Evolutionary conservation across 106 monocot species (phyloP).

Genomic region (Allium fistulosum): DNA sequence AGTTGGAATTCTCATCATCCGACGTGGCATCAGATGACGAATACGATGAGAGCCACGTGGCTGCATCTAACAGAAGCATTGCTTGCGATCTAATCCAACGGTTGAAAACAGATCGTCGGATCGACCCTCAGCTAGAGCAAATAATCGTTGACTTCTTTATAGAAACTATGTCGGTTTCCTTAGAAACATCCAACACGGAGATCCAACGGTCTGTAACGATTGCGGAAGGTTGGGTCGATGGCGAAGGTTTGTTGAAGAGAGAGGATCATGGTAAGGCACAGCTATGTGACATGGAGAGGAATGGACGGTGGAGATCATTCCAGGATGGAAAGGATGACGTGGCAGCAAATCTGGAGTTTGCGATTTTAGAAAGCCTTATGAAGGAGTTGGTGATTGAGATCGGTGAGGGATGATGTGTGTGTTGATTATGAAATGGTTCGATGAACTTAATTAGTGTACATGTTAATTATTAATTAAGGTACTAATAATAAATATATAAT

Average conservation of each 20-base stretch:
- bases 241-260: constrained; percentile 5
- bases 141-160: constrained; percentile 55
- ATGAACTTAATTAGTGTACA: no score
- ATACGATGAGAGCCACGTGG: not conserved
- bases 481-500: not conserved
- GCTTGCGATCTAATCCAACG: constrained; percentile 19
- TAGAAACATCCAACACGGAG: not conserved
- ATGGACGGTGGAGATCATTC: constrained; percentile 27
- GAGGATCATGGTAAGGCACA: constrained; percentile 8
- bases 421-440: no score
- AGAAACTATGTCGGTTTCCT: constrained; percentile 19
- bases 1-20: constrained; percentile 14
- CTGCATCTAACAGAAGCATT: not conserved
- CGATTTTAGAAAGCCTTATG: constrained; percentile 10
- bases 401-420: no score
- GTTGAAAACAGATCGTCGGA: not conserved
- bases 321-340: constrained; percentile 23
- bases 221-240: constrained; percentile 35
- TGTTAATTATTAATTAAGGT: constrained; percentile 1
- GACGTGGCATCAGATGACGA: constrained; percentile 1
- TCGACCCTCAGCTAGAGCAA: constrained; percentile 6
- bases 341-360: constrained; percentile 11
- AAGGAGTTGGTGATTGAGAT: constrained; percentile 29
- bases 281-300: constrained; percentile 32
- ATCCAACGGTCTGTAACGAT: constrained; percentile 11